A percentile compares a stretch with the other conserved stretches of the same genome.
These are phyloP conservation scores for Saccharomyces hybrid DNA, from an alignment of 1,139 yeast genomes.

Conservation along the genomic window DNA sequence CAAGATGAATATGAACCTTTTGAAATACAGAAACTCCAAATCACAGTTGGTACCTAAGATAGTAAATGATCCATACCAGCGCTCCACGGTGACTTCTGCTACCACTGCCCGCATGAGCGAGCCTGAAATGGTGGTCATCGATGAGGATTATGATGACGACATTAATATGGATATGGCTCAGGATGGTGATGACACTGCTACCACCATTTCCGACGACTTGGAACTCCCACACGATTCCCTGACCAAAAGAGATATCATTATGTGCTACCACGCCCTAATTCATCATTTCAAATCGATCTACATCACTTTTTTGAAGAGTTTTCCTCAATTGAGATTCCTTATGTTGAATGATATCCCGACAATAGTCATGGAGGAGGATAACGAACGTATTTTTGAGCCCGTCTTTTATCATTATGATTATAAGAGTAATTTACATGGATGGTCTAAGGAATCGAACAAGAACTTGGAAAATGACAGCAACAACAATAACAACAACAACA, in stretches of 20 bases:
- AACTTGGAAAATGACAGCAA: background rate
- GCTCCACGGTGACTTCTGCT: background rate
- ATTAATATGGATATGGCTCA: slow-evolving; percentile 3
- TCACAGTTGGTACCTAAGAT: slow-evolving; percentile 16
- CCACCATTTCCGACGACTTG: slow-evolving; percentile 5
- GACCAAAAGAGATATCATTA: slow-evolving; percentile 29
- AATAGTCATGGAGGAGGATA: slow-evolving; percentile 26
- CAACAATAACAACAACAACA: slow-evolving; percentile 10
- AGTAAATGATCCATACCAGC: background rate
- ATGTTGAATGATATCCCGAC: slow-evolving; percentile 38
- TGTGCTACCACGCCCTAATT: slow-evolving; percentile 33
- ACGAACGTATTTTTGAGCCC: slow-evolving; percentile 30
- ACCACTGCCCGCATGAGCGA: background rate
- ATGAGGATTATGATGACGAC: slow-evolving; percentile 3
- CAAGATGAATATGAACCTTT: slow-evolving; percentile 27
- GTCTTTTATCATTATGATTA: slow-evolving; percentile 31
- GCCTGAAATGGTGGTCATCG: background rate
- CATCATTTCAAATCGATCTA: slow-evolving; percentile 35
- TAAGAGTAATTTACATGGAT: slow-evolving; percentile 29
- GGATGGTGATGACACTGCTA: background rate
- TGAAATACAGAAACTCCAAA: slow-evolving; percentile 23
- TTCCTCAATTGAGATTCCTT: slow-evolving; percentile 33
- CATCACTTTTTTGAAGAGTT: slow-evolving; percentile 31
- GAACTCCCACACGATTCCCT: slow-evolving; percentile 29
- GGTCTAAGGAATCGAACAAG: slow-evolving; percentile 18